Evolutionary conservation across 2,329 filamentous ascomycete species (phyloP).

Genomic region (Plenodomus lindquistii): DNA sequence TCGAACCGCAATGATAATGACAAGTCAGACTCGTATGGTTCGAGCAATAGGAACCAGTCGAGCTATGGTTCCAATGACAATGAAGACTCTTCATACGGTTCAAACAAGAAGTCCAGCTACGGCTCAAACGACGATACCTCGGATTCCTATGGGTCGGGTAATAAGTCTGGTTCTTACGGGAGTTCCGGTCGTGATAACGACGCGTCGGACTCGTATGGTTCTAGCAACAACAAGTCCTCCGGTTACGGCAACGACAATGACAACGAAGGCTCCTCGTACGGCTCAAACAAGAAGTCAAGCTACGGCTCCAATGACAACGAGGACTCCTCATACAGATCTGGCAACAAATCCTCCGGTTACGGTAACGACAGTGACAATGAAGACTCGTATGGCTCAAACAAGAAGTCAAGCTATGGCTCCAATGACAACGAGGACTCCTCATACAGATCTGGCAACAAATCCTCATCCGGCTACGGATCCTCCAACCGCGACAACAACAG

Average conservation of each 20-base stretch:
- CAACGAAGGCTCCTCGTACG: constrained; percentile 5
- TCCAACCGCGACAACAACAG: background rate
- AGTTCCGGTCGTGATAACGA: constrained; percentile 1
- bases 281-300: background rate
- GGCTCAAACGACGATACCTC: constrained; percentile 7
- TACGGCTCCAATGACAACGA: constrained; percentile 4
- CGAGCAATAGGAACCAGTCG: background rate
- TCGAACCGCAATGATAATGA: background rate
- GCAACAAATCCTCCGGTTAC: constrained; percentile 9
- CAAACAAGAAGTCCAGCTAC: constrained; percentile 11
- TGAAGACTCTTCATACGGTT: constrained; percentile 11
- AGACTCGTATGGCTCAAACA: constrained; percentile 4
- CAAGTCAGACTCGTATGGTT: constrained; percentile 2
- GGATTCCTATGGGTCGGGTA: constrained; percentile 2
- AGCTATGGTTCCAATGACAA: constrained; percentile 11
- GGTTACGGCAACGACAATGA: constrained; percentile 8
- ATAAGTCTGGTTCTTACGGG: background rate
- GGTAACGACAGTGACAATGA: constrained; percentile 8
- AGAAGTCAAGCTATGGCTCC: background rate
- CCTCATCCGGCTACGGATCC: background rate
- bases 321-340: constrained; percentile 11
- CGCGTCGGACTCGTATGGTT: constrained; percentile 4
- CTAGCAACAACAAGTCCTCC: constrained; percentile 11
- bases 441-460: constrained; percentile 7
- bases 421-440: constrained; percentile 8